Evolutionary conservation across 768 basidiomycete genomes (phyloP), one percentile per base, ranked within the genome.

Genomic region (Cystofilobasidium capitatum): DNA sequence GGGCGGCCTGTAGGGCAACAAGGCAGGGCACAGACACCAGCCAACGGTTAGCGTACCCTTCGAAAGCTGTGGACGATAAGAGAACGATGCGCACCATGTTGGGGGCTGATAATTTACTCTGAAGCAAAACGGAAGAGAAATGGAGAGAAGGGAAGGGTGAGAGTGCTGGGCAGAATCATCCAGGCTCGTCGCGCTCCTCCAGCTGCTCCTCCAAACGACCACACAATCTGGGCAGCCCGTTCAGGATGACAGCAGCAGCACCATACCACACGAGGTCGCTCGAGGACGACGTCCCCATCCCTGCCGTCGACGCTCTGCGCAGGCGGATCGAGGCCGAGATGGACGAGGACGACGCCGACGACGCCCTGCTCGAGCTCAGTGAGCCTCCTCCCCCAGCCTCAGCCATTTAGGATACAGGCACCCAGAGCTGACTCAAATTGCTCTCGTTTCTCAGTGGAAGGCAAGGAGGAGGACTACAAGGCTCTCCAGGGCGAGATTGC

Each of bases 401-500:
- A 16, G 9, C 7, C 24, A 24, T 54, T 9, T 54, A 6, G n/a
- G n/a, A n/a, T 7, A 26, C 49, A 31, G 49, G 9, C 10, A 29
- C 10, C 10, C 10, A 10, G 49, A 54, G 24, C 49, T n/a, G 6
- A 16, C 24, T 16, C 44, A 16, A 6, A 45, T 20, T n/a, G 6
- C 44, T 45, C 17, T 8, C 14, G 44, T n/a, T 31, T 7, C 37
- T 4, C 65, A 73, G 72, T 64, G 44, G 69, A 67, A 16, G n/a
- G 57, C 20, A 61, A 69, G 1, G 72, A 83, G 45, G 79, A 79
- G 66, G 88, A 92, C 70, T 92, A 88, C 73, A 81, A 89, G 29
- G 88, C 91, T 58, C 83, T 94, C n/a, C 89, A 92, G 77, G 85
- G 89, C 70, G 89, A 94, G 80, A 88, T 94, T 62, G 82, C 91